Evolutionary conservation across 768 basidiomycete genomes (phyloP), one percentile per base, ranked within the genome.

Genomic region (Tephrocybe sp.): DNA sequence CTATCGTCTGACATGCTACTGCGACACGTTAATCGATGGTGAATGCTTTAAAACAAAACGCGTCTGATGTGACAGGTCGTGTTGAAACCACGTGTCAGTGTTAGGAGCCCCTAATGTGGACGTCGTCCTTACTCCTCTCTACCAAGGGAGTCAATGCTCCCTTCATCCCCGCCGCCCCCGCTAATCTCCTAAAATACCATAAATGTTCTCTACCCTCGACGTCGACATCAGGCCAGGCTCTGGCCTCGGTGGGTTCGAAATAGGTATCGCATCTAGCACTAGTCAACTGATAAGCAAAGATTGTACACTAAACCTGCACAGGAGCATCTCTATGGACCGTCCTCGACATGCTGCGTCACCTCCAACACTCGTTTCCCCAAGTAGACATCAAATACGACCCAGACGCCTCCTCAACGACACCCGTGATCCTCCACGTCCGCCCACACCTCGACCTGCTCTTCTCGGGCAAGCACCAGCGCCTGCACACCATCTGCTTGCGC

Each of bases 391-490:
- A 90, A 68, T 91, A 84, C 57, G 90, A 93, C 61, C 79, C 82
- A 24, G 86, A 89, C 58, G 68, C 83, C 25, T 78, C 87, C 12
- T 72, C 80, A 11, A 83, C 77, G 1, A 87, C 89, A 0, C 89
- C 89, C 1, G 73, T 92, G 19, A 77, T 93, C 59, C 69, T 93
- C 0, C 88, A 92, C 59, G 68, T 92, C 22, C 83, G 85, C 15
- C 90, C 90, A 1, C 87, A 92, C 62, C 73, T 93, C 45, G 89
- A 92, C 63, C 77, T 93, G n/a, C 74, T 93, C 36, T 93, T 92
- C 67, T 89, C 90, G 15, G 83, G 86, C 9, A 78, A 79, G 56
- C 77, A 86, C 51, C 91, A 93, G 57, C 81, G 90, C 18, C 74
- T 93, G 16, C 87, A 87, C 48, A 90, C 87, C 5, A 89, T 93